Evolutionary conservation across 2,329 filamentous ascomycete species (phyloP).

Genomic region (Fusarium dimerum): DNA sequence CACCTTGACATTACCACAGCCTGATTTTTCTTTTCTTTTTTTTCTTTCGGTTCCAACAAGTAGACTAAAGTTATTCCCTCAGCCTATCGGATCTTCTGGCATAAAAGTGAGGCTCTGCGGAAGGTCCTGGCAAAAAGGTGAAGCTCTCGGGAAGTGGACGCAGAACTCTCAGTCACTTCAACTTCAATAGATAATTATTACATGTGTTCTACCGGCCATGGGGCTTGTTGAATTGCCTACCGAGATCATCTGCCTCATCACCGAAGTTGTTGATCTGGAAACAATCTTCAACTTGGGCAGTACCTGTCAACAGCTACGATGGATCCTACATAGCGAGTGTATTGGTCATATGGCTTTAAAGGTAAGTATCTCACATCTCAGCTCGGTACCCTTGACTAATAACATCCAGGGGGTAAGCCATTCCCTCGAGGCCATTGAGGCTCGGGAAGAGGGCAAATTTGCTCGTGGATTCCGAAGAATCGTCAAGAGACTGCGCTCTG

Average conservation of each 20-base stretch:
- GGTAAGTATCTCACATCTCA: constrained; percentile 41
- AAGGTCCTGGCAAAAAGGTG: too few relatives aligned
- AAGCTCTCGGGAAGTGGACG: too few relatives aligned
- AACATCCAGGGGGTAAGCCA: constrained; percentile 17
- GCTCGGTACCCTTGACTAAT: constrained; percentile 15
- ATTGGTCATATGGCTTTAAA: constrained; percentile 60
- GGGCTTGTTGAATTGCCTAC: constrained; percentile 51
- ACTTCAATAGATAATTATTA: too few relatives aligned
- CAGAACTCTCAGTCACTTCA: too few relatives aligned
- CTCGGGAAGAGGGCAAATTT: constrained; percentile 18
- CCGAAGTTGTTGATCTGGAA: constrained; percentile 54
- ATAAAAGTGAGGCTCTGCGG: too few relatives aligned
- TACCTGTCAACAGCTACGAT: constrained; percentile 52
- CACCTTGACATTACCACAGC: too few relatives aligned
- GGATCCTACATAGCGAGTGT: constrained; percentile 52
- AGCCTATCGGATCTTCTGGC: too few relatives aligned
- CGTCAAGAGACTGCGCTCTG: constrained; percentile 60
- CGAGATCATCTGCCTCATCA: constrained; percentile 63
- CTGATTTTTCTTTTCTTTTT: too few relatives aligned
- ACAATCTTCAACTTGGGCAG: constrained; percentile 59
- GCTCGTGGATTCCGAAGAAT: constrained; percentile 50
- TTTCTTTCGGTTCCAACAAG: too few relatives aligned
- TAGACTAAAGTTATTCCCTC: too few relatives aligned
- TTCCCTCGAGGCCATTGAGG: constrained; percentile 25
- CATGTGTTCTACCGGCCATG: constrained; percentile 23